Base-by-base conservation (phyloP, 2,329 filamentous ascomycete species). In the Pyrenophora teres region DNA sequence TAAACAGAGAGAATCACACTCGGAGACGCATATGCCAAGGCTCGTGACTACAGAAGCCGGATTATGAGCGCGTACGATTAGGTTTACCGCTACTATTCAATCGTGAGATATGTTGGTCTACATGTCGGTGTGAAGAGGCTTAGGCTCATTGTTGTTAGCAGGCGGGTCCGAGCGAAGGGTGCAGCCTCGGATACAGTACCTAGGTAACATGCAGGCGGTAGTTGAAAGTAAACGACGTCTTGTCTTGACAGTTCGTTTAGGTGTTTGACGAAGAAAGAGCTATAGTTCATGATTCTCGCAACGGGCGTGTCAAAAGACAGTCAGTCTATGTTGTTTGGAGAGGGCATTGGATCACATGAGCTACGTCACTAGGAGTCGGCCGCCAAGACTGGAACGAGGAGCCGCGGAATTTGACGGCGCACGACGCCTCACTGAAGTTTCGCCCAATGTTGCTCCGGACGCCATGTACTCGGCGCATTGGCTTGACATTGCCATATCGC, bases 371-470 rank as follows among this genome's bases (percentile, higher is more conserved):
- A 38, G 3, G 23, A 25, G 8, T 25, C 23, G 31, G 5, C 18
- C 27, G 52, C 52, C 52, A 55, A 55, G 52, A 54, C 8, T 15
- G 23, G 39, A 23, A 37, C 15, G 30, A 47, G 43, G 35, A 31
- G 32, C 35, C 13, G 31, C 30, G 35, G 40, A 37, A 19, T 43
- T 36, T 15, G 30, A 27, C 39, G 44, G 30, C 25, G n/a, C 31
- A 43, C 13, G 3, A 43, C 13, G 3, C 40, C 31, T 18, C 9
- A 19, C 41, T 43, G 25, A 25, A 32, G 39, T 49, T 44, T 33
- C 31, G 40, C 33, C 36, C 57, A 57, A 67, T 69, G 63, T 56
- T 56, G 50, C 39, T 54, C 44, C 47, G 50, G 50, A 57, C 57
- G 33, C 50, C 40, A 47, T 61, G 62, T 44, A 38, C 56, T 25